These are phyloP conservation scores for Suhomyces emberorum DNA, from an alignment of 805 yeast species.

Conservation along the genomic window DNA sequence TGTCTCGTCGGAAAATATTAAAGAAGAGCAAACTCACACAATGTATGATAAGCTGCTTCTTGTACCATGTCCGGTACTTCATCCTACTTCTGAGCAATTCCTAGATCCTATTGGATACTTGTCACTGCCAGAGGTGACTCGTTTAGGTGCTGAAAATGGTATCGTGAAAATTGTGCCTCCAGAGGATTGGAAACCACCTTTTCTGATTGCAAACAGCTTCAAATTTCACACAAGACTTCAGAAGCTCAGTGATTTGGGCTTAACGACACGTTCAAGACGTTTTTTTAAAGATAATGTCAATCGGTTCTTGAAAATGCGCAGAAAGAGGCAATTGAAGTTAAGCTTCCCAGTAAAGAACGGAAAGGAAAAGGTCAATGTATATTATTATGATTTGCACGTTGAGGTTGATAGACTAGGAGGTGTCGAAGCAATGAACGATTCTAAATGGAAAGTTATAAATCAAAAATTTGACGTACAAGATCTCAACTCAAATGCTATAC, in stretches of 20 bases:
- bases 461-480: slow-evolving; percentile 10
- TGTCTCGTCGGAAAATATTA: background rate
- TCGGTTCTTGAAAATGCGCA: slow-evolving; percentile 51
- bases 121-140: slow-evolving; percentile 36
- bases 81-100: slow-evolving; percentile 45
- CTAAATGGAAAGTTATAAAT: slow-evolving; percentile 24
- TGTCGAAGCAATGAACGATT: slow-evolving; percentile 12
- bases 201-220: slow-evolving; percentile 54
- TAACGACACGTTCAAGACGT: slow-evolving; percentile 58
- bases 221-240: slow-evolving; percentile 69
- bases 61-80: slow-evolving; percentile 46
- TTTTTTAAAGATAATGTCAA: slow-evolving; percentile 61
- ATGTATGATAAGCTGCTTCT: slow-evolving; percentile 21
- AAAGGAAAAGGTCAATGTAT: slow-evolving; percentile 13
- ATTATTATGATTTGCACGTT: slow-evolving; percentile 39
- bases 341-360: slow-evolving; percentile 16
- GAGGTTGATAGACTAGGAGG: slow-evolving; percentile 29
- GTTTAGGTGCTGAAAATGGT: slow-evolving; percentile 47
- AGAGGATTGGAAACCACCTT: slow-evolving; percentile 49
- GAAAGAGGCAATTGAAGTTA: slow-evolving; percentile 13
- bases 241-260: slow-evolving; percentile 58
- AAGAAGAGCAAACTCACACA: background rate
- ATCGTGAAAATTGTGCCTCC: slow-evolving; percentile 56
- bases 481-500: slow-evolving; percentile 13
- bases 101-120: slow-evolving; percentile 48